A percentile compares a stretch with the other conserved stretches of the same genome.
phyloP scores from a whole-genome alignment of 768 basidiomycete species.

The Calocybe cyanea region DNA sequence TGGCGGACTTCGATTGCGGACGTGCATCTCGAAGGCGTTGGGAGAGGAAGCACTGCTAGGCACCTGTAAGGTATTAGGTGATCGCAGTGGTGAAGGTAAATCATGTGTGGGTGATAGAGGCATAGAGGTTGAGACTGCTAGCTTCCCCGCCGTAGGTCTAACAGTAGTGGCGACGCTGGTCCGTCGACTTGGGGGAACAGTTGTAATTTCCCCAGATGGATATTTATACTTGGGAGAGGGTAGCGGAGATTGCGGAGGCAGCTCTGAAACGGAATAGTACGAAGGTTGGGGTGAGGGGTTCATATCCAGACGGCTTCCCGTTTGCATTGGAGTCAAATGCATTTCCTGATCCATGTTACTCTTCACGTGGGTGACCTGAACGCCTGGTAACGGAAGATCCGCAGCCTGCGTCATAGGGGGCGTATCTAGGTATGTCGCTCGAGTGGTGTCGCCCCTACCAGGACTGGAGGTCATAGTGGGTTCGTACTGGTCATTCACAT shows the following conservation, averaged over 20 bases:
- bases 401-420: constrained; percentile 34
- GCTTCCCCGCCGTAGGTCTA: constrained; percentile 15
- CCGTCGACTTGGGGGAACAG: constrained; percentile 37
- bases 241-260: constrained; percentile 59
- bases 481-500: constrained; percentile 41
- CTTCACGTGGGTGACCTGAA: constrained; percentile 23
- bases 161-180: constrained; percentile 31
- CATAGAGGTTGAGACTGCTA: constrained; percentile 20
- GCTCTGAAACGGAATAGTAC: constrained; percentile 68
- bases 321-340: constrained; percentile 24
- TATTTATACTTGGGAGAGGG: constrained; percentile 48
- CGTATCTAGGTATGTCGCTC: constrained; percentile 42
- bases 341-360: constrained; percentile 16
- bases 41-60: constrained; percentile 8
- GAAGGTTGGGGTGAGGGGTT: constrained; percentile 44
- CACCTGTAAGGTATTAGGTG: constrained; percentile 16
- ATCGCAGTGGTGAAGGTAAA: constrained; percentile 18
- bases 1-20: constrained; percentile 23
- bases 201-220: constrained; percentile 42
- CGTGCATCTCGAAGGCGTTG: constrained; percentile 14
- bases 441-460: constrained; percentile 30
- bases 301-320: constrained; percentile 16
- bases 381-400: constrained; percentile 24
- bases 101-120: constrained; percentile 19
- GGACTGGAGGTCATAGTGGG: constrained; percentile 31